Percentiles rank a stretch among this genome's conserved stretches.
phyloP scores from a whole-genome alignment of 2,329 filamentous ascomycete species.

The Ophiognomonia clavigignenti-juglandacearum region DNA sequence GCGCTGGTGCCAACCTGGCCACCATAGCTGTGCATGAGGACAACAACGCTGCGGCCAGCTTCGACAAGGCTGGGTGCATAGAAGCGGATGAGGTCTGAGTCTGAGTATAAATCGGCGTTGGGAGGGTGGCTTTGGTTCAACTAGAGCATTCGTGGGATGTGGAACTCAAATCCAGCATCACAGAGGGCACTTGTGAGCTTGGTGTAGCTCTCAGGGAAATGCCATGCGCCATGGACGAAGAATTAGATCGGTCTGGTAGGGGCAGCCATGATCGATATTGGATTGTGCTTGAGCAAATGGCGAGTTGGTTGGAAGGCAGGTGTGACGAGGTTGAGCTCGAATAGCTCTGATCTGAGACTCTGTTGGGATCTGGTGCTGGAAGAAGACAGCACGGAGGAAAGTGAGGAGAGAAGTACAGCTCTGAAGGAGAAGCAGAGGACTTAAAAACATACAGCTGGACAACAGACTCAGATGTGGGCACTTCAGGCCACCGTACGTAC shows the following conservation, averaged over 20 bases:
- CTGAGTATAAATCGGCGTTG: constrained; percentile 18
- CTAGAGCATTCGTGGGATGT: constrained; percentile 17
- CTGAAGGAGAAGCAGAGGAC: too few species aligned
- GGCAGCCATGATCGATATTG: neutral
- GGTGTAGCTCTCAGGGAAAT: constrained; percentile 15
- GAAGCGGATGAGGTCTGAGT: constrained; percentile 18
- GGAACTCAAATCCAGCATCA: constrained; percentile 17
- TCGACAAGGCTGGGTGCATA: constrained; percentile 19
- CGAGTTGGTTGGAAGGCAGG: too few species aligned
- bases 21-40: constrained; percentile 24
- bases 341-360: too few species aligned
- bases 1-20: constrained; percentile 24
- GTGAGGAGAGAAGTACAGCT: too few species aligned
- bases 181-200: constrained; percentile 19
- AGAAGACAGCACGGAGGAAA: too few species aligned
- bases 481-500: too few species aligned
- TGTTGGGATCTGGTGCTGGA: too few species aligned
- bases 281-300: too few species aligned
- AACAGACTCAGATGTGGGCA: too few species aligned
- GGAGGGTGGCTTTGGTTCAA: constrained; percentile 21
- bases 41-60: constrained; percentile 18
- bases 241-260: neutral
- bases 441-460: too few species aligned
- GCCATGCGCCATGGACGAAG: constrained; percentile 19
- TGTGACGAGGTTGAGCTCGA: too few species aligned